These are phyloP conservation scores for Gentiana macrophylla DNA, from an alignment of 257 asterid genomes.

Conservation along the genomic window DNA sequence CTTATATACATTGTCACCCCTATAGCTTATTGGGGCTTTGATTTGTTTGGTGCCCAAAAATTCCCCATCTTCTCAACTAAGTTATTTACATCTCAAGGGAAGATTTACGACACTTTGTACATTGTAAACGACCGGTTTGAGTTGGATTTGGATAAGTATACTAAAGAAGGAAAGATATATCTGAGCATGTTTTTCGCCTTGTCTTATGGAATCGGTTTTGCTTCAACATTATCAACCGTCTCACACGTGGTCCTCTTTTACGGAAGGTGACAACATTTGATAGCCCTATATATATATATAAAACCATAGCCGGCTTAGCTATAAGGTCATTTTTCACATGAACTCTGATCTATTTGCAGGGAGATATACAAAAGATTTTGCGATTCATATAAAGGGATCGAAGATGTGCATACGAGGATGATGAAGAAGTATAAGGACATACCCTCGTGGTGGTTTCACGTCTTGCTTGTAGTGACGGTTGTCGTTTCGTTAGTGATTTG, in stretches of 20 bases:
- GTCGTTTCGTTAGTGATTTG: slow-evolving; percentile 55
- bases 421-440: slow-evolving; percentile 77
- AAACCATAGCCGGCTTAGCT: no score
- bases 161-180: slow-evolving; percentile 61
- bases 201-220: no score
- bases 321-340: no score
- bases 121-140: slow-evolving; percentile 73
- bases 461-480: slow-evolving; percentile 59
- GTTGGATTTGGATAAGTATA: slow-evolving; percentile 45
- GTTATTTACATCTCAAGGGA: slow-evolving; percentile 71
- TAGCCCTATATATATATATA: no score
- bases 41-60: slow-evolving; percentile 51
- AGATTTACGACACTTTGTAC: slow-evolving; percentile 56
- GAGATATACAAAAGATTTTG: slow-evolving; percentile 59
- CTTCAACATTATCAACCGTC: no score
- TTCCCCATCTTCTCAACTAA: slow-evolving; percentile 84
- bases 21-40: slow-evolving; percentile 64
- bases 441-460: slow-evolving; percentile 84
- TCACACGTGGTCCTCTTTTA: no score
- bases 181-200: slow-evolving; percentile 39
- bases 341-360: slow-evolving; percentile 24
- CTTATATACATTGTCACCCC: slow-evolving; percentile 63
- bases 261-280: no score
- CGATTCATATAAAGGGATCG: slow-evolving; percentile 64
- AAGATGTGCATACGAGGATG: slow-evolving; percentile 72